phyloP scores from a whole-genome alignment of 306 rosid species.

The Luffa acutangula region DNA sequence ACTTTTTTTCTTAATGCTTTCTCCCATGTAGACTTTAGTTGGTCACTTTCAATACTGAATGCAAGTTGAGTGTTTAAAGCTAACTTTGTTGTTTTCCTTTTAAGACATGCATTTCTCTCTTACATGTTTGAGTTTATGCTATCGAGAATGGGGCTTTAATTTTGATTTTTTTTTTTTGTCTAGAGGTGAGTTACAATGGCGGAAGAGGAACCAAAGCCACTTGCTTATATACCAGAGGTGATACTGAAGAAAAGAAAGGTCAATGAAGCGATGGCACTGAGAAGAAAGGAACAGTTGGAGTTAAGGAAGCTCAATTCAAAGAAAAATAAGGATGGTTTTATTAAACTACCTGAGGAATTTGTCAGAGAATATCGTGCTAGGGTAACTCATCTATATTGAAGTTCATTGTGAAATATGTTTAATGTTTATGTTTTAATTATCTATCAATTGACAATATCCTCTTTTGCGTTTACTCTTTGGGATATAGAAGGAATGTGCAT shows the following conservation, averaged over 20 bases:
- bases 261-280: conserved; percentile 36
- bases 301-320: conserved; percentile 25
- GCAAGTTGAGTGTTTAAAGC: neutral
- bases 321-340: conserved; percentile 32
- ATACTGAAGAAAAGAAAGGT: conserved; percentile 40
- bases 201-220: conserved; percentile 25
- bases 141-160: neutral
- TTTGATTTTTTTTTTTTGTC: neutral
- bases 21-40: neutral
- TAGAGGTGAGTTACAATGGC: conserved; percentile 18
- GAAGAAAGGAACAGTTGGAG: conserved; percentile 45
- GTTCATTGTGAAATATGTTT: neutral
- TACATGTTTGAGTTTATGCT: neutral
- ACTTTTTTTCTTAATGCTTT: neutral
- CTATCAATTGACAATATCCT: neutral
- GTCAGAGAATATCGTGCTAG: conserved; percentile 47
- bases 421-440: neutral
- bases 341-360: conserved; percentile 77
- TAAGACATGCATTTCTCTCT: neutral
- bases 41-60: neutral
- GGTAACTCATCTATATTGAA: conserved; percentile 19
- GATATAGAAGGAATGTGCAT: neutral
- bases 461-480: neutral
- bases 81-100: neutral
- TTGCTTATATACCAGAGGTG: conserved; percentile 30